Evolutionary conservation across 2,329 filamentous ascomycete genomes (phyloP).

Genomic region (Aureobasidium zeae): DNA sequence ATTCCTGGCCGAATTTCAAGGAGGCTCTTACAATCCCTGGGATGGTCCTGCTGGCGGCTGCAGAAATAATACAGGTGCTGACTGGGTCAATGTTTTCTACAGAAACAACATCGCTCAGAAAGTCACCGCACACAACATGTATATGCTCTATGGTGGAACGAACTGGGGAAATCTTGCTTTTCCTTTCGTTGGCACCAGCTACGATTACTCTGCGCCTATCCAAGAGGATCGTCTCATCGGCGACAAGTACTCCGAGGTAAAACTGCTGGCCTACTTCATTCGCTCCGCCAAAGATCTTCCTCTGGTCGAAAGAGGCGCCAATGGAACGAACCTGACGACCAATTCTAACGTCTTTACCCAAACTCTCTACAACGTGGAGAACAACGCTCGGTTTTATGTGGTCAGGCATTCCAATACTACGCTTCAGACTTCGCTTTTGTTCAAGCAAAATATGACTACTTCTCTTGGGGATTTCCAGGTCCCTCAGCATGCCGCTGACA

Average conservation of each 20-base stretch:
- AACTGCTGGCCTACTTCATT: constrained; percentile 52
- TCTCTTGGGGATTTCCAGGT: constrained; percentile 47
- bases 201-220: constrained; percentile 56
- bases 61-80: constrained; percentile 44
- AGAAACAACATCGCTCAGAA: constrained; percentile 53
- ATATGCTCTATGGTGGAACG: constrained; percentile 35
- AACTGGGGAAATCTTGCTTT: constrained; percentile 53
- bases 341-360: constrained; percentile 43
- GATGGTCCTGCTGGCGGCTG: constrained; percentile 35
- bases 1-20: constrained; percentile 53
- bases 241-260: constrained; percentile 55
- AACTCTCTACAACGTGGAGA: constrained; percentile 51
- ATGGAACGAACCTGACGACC: constrained; percentile 39
- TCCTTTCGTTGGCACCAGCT: constrained; percentile 38
- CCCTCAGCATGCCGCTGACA: constrained; percentile 33
- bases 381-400: constrained; percentile 51
- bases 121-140: constrained; percentile 51
- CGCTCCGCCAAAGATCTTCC: constrained; percentile 49
- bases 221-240: constrained; percentile 51
- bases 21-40: constrained; percentile 54
- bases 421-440: constrained; percentile 42
- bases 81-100: constrained; percentile 57
- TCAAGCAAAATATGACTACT: constrained; percentile 48
- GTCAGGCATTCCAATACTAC: constrained; percentile 47
- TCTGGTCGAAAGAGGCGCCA: constrained; percentile 43